phyloP scores from a whole-genome alignment of 768 basidiomycete species.

The Psilocybe sp. region DNA sequence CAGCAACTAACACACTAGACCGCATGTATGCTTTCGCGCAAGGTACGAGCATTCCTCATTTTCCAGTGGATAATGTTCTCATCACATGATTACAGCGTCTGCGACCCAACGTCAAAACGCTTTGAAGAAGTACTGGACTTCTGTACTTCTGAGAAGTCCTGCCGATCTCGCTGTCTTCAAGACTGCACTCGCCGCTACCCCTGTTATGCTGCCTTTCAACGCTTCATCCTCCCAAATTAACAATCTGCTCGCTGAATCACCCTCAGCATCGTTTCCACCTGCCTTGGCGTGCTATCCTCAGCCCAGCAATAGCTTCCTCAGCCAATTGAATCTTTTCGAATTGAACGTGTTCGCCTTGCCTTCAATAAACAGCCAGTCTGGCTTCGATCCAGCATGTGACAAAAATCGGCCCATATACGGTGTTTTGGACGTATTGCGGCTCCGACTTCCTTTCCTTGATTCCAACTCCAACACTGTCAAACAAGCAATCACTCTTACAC shows the following conservation, averaged over 20 bases:
- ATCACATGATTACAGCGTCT: slow-evolving; percentile 41
- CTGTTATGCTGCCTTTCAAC: slow-evolving; percentile 58
- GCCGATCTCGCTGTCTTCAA: slow-evolving; percentile 45
- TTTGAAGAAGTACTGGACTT: slow-evolving; percentile 53
- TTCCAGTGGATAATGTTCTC: not conserved
- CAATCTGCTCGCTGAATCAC: slow-evolving; percentile 38
- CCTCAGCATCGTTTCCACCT: slow-evolving; percentile 49
- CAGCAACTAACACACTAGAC: slow-evolving; percentile 41
- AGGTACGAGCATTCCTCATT: slow-evolving; percentile 36
- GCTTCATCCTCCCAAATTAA: slow-evolving; percentile 38
- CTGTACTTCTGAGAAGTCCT: slow-evolving; percentile 42
- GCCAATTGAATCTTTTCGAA: slow-evolving; percentile 48
- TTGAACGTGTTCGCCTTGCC: slow-evolving; percentile 48
- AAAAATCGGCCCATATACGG: slow-evolving; percentile 62
- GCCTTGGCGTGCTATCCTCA: slow-evolving; percentile 62
- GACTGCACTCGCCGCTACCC: slow-evolving; percentile 40
- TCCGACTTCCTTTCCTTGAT: slow-evolving; percentile 57
- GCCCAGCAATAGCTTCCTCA: slow-evolving; percentile 34
- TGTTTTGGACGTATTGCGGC: slow-evolving; percentile 51
- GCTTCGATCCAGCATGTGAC: slow-evolving; percentile 52
- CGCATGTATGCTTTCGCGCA: slow-evolving; percentile 59
- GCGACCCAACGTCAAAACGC: slow-evolving; percentile 49
- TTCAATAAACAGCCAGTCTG: slow-evolving; percentile 21
- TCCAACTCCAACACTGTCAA: slow-evolving; percentile 35
- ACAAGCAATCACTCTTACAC: slow-evolving; percentile 49